phyloP scores from a whole-genome alignment of 2,329 filamentous ascomycete species.

The Colletotrichum euphorbiae region DNA sequence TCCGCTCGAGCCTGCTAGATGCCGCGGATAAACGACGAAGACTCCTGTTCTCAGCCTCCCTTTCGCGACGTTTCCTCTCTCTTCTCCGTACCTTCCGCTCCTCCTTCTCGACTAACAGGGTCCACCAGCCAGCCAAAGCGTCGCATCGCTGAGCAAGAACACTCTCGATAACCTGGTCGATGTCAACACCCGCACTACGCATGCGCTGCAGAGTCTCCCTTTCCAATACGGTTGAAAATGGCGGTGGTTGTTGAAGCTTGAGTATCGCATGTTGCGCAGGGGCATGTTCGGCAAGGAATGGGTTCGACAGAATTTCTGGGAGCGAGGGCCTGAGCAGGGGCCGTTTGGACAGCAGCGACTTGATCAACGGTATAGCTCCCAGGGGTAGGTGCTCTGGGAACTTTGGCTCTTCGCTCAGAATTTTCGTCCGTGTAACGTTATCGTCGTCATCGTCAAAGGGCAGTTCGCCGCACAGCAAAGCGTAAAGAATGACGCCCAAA shows the following conservation, averaged over 20 bases:
- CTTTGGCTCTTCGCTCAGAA: constrained; percentile 85
- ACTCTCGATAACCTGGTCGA: constrained; percentile 93
- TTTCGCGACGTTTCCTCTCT: constrained; percentile 86
- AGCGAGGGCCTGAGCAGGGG: constrained; percentile 85
- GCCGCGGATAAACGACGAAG: constrained; percentile 87
- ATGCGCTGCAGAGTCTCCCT: constrained; percentile 93
- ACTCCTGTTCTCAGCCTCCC: constrained; percentile 83
- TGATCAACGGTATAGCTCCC: constrained; percentile 82
- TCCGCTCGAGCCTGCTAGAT: constrained; percentile 84
- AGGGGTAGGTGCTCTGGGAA: constrained; percentile 84
- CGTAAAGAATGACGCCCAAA: constrained; percentile 85
- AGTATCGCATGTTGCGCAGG: constrained; percentile 90
- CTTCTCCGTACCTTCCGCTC: constrained; percentile 83
- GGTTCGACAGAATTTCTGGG: constrained; percentile 86
- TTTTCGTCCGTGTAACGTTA: constrained; percentile 83
- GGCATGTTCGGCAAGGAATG: constrained; percentile 89
- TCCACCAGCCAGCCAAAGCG: constrained; percentile 95
- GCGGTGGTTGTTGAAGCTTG: constrained; percentile 81
- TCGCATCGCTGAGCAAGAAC: constrained; percentile 92
- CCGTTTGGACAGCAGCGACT: constrained; percentile 87
- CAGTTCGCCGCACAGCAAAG: constrained; percentile 83
- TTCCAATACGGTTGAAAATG: constrained; percentile 87
- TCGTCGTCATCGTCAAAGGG: constrained; percentile 98
- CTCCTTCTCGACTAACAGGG: constrained; percentile 92
- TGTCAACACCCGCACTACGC: constrained; percentile 92